A percentile compares a stretch with the other conserved stretches of the same genome.
phyloP scores from a whole-genome alignment of 2,329 filamentous ascomycete species.

The Neofusicoccum ribis region DNA sequence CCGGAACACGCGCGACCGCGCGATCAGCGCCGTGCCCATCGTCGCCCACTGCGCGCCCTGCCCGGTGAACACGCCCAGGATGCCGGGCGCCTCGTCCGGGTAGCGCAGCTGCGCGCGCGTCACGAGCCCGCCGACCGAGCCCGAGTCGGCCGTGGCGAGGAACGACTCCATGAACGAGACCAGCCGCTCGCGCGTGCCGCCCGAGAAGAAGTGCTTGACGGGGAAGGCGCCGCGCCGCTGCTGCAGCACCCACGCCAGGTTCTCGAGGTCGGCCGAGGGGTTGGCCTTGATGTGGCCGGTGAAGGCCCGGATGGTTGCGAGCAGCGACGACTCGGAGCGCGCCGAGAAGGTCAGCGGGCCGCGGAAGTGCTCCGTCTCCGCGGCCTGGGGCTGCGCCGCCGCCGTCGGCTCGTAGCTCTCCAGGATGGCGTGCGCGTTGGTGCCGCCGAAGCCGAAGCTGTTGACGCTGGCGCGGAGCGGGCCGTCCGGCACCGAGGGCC shows the following conservation, averaged over 20 bases:
- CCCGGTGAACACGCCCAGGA: slow-evolving; percentile 44
- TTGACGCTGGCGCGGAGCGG: slow-evolving; percentile 26
- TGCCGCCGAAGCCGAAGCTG: slow-evolving; percentile 29
- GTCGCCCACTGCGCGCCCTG: slow-evolving; percentile 46
- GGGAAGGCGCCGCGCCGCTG: slow-evolving; percentile 21
- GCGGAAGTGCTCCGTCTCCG: not conserved
- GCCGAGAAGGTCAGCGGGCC: slow-evolving; percentile 22
- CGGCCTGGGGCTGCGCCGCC: not conserved
- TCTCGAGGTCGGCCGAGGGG: not conserved
- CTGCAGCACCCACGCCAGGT: slow-evolving; percentile 24
- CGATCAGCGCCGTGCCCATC: slow-evolving; percentile 43
- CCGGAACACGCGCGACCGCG: slow-evolving; percentile 24
- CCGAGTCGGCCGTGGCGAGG: not conserved
- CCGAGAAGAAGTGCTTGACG: slow-evolving; percentile 10
- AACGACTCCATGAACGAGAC: not conserved
- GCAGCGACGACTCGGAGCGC: slow-evolving; percentile 13
- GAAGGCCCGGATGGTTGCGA: not conserved
- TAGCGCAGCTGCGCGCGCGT: not conserved
- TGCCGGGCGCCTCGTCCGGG: not conserved
- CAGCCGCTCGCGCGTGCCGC: not conserved
- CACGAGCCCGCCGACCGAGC: not conserved
- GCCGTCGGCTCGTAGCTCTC: slow-evolving; percentile 22
- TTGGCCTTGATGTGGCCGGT: slow-evolving; percentile 9
- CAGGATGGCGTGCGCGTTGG: slow-evolving; percentile 30
- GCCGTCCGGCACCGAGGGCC: slow-evolving; percentile 21